Percentiles rank a stretch among this genome's conserved stretches.
These are phyloP conservation scores for Alternaria sp. DNA, from an alignment of 2,329 filamentous ascomycete genomes.

Conservation along the genomic window DNA sequence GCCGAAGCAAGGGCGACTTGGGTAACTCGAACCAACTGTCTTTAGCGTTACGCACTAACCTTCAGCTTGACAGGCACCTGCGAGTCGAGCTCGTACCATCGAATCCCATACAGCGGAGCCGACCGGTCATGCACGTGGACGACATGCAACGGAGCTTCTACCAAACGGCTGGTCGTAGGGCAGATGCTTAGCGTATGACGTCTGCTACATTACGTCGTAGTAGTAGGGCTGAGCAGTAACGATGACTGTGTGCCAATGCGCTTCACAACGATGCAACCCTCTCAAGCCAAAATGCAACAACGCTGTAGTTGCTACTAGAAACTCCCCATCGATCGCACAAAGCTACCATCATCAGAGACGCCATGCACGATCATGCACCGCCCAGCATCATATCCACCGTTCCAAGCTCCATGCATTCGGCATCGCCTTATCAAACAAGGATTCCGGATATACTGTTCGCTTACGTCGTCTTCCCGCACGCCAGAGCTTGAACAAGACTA, in stretches of 20 bases:
- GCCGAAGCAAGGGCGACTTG: neutral
- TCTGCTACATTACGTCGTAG: neutral
- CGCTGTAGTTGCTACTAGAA: neutral
- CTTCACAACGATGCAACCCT: neutral
- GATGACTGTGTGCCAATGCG: neutral
- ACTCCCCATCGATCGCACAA: neutral
- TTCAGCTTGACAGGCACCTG: constrained; percentile 1
- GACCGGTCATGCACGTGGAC: constrained; percentile 2
- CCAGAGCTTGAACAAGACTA: neutral
- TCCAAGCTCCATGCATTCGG: constrained; percentile 1
- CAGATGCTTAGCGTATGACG: neutral
- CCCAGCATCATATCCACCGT: neutral
- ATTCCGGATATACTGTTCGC: neutral
- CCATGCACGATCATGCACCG: neutral
- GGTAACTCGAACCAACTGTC: neutral
- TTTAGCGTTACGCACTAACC: neutral
- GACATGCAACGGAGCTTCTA: neutral
- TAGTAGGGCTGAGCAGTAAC: neutral
- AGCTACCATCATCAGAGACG: neutral
- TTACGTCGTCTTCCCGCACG: neutral
- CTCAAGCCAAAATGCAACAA: neutral
- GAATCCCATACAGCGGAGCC: constrained; percentile 15
- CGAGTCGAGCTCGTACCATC: neutral
- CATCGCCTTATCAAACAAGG: constrained; percentile 9
- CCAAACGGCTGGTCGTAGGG: neutral